Evolutionary conservation across 2,329 filamentous ascomycete species (phyloP), one percentile per base, ranked within the genome.

Genomic region (Diplocarpon rosae): DNA sequence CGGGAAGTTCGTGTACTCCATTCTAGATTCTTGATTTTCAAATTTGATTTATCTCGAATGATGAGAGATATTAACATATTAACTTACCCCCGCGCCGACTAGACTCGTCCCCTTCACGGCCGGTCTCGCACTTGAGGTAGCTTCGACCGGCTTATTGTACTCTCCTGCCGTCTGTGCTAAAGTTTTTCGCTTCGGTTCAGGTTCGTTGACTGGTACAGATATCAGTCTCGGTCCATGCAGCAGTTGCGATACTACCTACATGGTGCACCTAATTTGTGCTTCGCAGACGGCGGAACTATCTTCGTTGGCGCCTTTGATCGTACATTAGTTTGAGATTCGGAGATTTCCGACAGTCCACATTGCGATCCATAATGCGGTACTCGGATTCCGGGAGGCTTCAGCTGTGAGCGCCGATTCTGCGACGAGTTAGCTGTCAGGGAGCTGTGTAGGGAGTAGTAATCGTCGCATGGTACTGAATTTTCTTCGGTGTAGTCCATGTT

Each of bases 171-270:
- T 68, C 45, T 80, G 74, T 15, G 62, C 63, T 20, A 80, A 63
- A 12, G 73, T 75, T 56, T 77, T 78, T 45, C 78, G 69, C 62
- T 83, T 83, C 2, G 75, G 57, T 39, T 77, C 71, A 15, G 77
- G 69, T 55, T 76, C 69, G 16, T 65, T 53, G 41, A 69, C 76
- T 79, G 20, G 20, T 24, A 24, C n/a, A 24, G 7, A 24, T 24
- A 4, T 24, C 20, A 24, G 20, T 24, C 20, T 24, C 20, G 20
- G 20, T 30, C 14, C 10, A 32, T 32, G 30, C 4, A 14, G 30
- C n/a, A 32, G 3, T 14, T 14, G 30, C 30, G 12, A 15, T 39
- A 33, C n/a, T 10, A 55, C 49, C 34, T 46, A 56, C 54, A 52
- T 36, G 42, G 33, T 34, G 47, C 38, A 6, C 43, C 38, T 28